Base-by-base conservation (phyloP, 192 early-diverging fungal genomes). In the Backusella morwellensis region DNA sequence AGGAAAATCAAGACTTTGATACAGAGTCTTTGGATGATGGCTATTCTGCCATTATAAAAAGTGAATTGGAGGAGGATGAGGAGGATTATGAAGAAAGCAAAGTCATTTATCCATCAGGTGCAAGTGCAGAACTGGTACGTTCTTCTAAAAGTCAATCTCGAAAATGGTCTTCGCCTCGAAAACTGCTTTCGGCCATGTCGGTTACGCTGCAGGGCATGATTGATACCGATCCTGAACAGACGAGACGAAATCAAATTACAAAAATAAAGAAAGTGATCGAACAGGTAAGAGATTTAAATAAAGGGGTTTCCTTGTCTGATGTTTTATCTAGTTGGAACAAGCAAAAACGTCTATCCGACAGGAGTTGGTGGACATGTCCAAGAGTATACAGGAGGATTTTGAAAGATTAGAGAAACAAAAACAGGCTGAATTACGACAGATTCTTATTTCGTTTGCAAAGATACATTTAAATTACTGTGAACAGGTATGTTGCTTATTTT, bases 371-470 rank as follows among this genome's bases (percentile, higher is more conserved):
- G 87, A 89, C 19, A 88, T 94, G 42, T 96, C 96, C 47, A 86
- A 86, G 9, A 90, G 90, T 54, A 94, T 96, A 66, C 95, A 97
- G 82, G 81, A 86, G 6, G 95, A 98, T 71, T 77, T 98, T 76
- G 96, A 97, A 68, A 87, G 95, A 35, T 97, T 97, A 85, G 96
- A 98, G 85, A 85, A 92, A 72, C 92, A 96, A 80, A 98, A 98
- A 82, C 85, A 96, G 52, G 79, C 84, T 42, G 96, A 98, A 68
- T 73, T 98, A 21, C 85, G 92, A 68, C 88, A 92, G 72, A 88
- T 94, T 73, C 75, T 98, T 50, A 78, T 97, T 35, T 86, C 86
- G 5, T 90, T 88, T 82, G 92, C 92, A n/a, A 90, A 87, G 59
- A 87, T 87, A 72, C 92, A 93, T 40, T 74, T 89, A 44, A 85